Conservation (phyloP, 805 yeast genomes). For the Teunomyces pallodes region DNA sequence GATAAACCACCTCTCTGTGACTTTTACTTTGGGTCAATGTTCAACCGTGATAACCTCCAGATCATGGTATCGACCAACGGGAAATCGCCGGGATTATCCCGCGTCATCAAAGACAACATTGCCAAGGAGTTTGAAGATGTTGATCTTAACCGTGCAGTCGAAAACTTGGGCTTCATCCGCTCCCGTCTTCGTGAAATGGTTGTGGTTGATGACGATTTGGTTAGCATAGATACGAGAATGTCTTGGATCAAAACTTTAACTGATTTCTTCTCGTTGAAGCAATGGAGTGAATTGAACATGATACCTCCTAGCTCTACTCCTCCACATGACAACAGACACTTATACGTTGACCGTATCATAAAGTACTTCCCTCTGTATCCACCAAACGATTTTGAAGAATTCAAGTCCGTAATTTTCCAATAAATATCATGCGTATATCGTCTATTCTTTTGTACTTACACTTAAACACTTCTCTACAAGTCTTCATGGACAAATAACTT, state of each 20-base stretch:
- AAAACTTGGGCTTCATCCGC: constrained; percentile 57
- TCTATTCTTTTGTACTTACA: not conserved
- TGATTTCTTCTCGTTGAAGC: constrained; percentile 53
- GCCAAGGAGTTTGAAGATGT: constrained; percentile 43
- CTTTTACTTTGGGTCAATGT: constrained; percentile 80
- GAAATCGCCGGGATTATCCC: constrained; percentile 72
- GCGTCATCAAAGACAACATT: constrained; percentile 49
- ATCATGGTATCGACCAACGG: constrained; percentile 85
- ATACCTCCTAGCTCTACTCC: constrained; percentile 20
- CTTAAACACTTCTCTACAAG: constrained; percentile 17
- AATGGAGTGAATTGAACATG: constrained; percentile 53
- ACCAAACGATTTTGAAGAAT: constrained; percentile 24
- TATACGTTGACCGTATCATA: constrained; percentile 39
- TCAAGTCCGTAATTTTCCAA: constrained; percentile 4
- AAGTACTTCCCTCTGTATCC: constrained; percentile 51
- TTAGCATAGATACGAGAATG: constrained; percentile 61
- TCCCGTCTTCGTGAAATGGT: constrained; percentile 44
- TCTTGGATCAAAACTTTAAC: constrained; percentile 66
- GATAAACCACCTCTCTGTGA: constrained; percentile 84
- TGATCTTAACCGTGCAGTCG: constrained; percentile 59
- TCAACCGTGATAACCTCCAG: constrained; percentile 69
- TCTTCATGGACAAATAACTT: constrained; percentile 75
- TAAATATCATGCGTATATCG: not conserved
- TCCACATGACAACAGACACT: constrained; percentile 15
- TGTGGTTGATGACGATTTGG: constrained; percentile 43